Percentiles rank a stretch among this genome's conserved stretches.
Conservation (phyloP, 345 rosid genomes). For the Populus ilicifolia region DNA sequence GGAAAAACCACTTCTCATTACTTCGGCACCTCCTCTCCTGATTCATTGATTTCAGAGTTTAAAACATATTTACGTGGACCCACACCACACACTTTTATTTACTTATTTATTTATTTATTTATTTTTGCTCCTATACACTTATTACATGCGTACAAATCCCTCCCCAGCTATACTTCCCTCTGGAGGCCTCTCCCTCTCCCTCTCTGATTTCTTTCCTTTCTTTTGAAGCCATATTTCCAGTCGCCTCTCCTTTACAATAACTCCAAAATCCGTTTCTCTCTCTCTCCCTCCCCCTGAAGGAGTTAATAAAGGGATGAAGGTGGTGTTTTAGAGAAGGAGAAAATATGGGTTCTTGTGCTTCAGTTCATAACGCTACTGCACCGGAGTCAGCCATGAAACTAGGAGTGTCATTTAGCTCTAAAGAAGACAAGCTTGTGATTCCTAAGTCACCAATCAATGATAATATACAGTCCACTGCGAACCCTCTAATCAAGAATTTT, state of each 20-base stretch:
- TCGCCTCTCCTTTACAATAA: constrained; percentile 18
- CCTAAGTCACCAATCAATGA: constrained; percentile 49
- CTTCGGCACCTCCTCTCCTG: not conserved
- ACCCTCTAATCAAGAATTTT: constrained; percentile 14
- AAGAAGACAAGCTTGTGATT: constrained; percentile 25
- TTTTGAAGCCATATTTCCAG: not conserved
- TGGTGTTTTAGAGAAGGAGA: not conserved
- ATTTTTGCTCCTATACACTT: not conserved
- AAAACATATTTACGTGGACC: not conserved
- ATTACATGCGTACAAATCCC: not conserved
- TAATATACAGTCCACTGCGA: constrained; percentile 4
- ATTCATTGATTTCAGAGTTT: not conserved
- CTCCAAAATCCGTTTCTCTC: constrained; percentile 13
- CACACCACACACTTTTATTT: not conserved
- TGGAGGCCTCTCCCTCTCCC: constrained; percentile 12
- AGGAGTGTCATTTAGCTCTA: constrained; percentile 27
- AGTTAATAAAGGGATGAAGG: constrained; percentile 3
- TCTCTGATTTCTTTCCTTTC: not conserved
- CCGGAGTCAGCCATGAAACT: constrained; percentile 34
- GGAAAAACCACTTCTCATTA: no score
- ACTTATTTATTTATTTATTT: not conserved
- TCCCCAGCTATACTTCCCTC: constrained; percentile 5
- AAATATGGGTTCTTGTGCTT: constrained; percentile 52
- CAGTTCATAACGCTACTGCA: constrained; percentile 29
- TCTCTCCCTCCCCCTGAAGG: constrained; percentile 4